Conservation (phyloP, 1,284 basidiomycete species). For the Moniliella sp. region DNA sequence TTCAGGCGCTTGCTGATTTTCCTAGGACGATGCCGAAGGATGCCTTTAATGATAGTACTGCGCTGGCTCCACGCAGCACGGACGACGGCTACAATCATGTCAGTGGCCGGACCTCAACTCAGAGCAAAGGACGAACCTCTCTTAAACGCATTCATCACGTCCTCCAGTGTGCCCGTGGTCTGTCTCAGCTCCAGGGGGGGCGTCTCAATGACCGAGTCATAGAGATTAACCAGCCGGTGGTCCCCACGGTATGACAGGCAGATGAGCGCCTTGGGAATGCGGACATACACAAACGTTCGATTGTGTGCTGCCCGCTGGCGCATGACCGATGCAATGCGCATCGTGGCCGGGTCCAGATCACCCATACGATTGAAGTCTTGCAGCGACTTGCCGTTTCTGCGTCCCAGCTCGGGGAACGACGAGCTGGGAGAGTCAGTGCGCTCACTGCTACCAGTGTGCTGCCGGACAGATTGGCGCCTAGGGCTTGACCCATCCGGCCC, state of each 20-base stretch:
- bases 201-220: constrained; percentile 39
- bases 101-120: no score
- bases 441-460: no score
- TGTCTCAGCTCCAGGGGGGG: constrained; percentile 55
- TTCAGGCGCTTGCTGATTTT: background rate
- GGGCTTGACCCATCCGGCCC: no score
- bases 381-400: no score
- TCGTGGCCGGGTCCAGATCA: no score
- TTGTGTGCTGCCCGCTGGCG: constrained; percentile 36
- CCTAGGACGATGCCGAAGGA: constrained; percentile 5
- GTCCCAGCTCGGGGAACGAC: no score
- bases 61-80: constrained; percentile 28
- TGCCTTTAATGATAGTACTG: constrained; percentile 18
- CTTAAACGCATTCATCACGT: constrained; percentile 24
- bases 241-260: constrained; percentile 39
- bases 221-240: constrained; percentile 38
- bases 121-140: no score
- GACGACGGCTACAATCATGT: no score
- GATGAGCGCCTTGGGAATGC: constrained; percentile 47
- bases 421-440: no score
- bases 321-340: constrained; percentile 34
- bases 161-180: constrained; percentile 50
- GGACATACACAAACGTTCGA: constrained; percentile 56
- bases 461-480: no score
- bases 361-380: no score